Conservation (phyloP, 2,329 filamentous ascomycete species). For the Ophiostoma sp. region DNA sequence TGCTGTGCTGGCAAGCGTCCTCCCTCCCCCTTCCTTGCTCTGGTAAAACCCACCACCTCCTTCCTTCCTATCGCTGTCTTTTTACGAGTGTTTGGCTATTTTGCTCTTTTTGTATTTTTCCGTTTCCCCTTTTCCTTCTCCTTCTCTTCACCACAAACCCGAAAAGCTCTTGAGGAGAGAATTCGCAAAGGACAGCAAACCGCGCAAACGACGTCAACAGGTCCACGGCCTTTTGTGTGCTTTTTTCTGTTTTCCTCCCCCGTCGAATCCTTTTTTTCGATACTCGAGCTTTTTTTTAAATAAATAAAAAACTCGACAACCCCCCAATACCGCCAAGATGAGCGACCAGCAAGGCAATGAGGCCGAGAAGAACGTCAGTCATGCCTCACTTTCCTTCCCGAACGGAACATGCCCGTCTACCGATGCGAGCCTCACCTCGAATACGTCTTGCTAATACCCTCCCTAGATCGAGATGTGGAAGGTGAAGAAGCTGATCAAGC, state of each 20-base stretch:
- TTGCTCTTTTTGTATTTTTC: background rate
- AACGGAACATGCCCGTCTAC: conserved; percentile 16
- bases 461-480: conserved; percentile 79
- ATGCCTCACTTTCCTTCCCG: background rate
- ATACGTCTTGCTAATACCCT: conserved; percentile 19
- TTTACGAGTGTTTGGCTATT: background rate
- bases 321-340: conserved; percentile 59
- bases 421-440: background rate
- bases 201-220: background rate
- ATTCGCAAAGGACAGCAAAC: conserved; percentile 3
- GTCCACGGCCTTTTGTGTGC: conserved; percentile 17
- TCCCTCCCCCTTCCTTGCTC: conserved; percentile 15
- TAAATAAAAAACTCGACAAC: conserved; percentile 8
- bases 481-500: conserved; percentile 99
- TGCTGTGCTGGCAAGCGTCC: conserved; percentile 19
- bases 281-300: background rate
- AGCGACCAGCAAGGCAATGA: conserved; percentile 84
- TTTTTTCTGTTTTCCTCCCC: conserved; percentile 3
- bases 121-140: background rate
- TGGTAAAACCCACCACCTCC: conserved; percentile 1
- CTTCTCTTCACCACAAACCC: background rate
- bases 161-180: conserved; percentile 5
- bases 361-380: conserved; percentile 89
- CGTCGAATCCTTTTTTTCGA: conserved; percentile 1
- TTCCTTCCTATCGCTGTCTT: background rate